Conservation (phyloP, 345 rosid genomes). For the Eutrema heterophyllum region DNA sequence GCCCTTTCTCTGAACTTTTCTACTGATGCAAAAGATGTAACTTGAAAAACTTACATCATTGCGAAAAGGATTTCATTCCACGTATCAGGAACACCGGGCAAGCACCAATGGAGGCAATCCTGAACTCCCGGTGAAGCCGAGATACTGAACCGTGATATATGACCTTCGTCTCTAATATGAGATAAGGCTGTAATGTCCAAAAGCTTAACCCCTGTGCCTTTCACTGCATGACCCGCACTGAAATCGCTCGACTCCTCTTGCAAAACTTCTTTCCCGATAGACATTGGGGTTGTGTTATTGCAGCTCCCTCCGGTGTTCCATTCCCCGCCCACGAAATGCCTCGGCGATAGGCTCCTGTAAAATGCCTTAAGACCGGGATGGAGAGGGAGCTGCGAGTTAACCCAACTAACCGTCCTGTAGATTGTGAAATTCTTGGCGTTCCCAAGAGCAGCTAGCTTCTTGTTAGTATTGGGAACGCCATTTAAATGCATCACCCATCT, state of each 20-base stretch:
- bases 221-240: constrained; percentile 51
- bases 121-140: constrained; percentile 51
- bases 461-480: constrained; percentile 50
- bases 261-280: constrained; percentile 60
- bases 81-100: constrained; percentile 72
- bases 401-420: constrained; percentile 67
- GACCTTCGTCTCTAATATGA: constrained; percentile 75
- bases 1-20: constrained; percentile 19
- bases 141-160: constrained; percentile 59
- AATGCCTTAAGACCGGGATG: constrained; percentile 59
- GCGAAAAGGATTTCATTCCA: constrained; percentile 69
- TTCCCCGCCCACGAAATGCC: constrained; percentile 78
- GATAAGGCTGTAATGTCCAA: constrained; percentile 68
- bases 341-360: constrained; percentile 69
- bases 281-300: constrained; percentile 67
- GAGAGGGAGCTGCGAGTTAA: constrained; percentile 52
- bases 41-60: constrained; percentile 19
- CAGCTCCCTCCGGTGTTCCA: constrained; percentile 94
- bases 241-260: constrained; percentile 65
- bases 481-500: constrained; percentile 71
- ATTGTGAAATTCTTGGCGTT: constrained; percentile 67
- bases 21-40: constrained; percentile 7
- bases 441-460: constrained; percentile 53
- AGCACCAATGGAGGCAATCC: constrained; percentile 79
- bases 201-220: constrained; percentile 62